Evolutionary conservation across 2,329 filamentous ascomycete species (phyloP).

Genomic region (Didymella exigua): DNA sequence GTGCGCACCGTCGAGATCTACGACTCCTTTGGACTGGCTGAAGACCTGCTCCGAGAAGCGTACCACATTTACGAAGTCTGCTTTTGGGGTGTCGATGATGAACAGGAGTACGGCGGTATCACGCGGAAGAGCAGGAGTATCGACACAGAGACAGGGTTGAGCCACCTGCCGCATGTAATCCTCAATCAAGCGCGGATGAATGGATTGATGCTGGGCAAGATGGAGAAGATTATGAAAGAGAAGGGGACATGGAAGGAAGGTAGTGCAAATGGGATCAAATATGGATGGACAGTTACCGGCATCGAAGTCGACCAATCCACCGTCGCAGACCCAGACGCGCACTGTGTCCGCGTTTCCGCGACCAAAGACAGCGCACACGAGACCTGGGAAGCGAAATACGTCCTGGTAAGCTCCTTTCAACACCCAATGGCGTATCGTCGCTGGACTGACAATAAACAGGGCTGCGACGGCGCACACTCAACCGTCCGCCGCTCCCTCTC

Average conservation of each 20-base stretch:
- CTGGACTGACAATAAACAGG: conserved; percentile 33
- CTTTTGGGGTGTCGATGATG: conserved; percentile 50
- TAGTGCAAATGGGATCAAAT: conserved; percentile 56
- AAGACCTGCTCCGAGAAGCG: conserved; percentile 66
- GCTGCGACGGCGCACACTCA: conserved; percentile 61
- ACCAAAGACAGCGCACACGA: conserved; percentile 39
- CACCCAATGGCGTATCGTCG: background rate
- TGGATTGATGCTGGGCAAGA: conserved; percentile 59
- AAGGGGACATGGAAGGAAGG: conserved; percentile 33
- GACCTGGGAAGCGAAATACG: conserved; percentile 47
- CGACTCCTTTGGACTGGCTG: conserved; percentile 70
- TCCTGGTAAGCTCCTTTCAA: conserved; percentile 35
- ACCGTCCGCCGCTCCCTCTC: conserved; percentile 58
- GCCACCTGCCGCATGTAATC: conserved; percentile 69
- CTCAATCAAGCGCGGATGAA: conserved; percentile 76
- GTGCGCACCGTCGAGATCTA: conserved; percentile 74
- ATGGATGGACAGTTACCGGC: conserved; percentile 58
- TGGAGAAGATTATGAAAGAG: conserved; percentile 48
- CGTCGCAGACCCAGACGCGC: conserved; percentile 37
- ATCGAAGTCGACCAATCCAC: conserved; percentile 57
- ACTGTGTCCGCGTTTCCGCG: conserved; percentile 42
- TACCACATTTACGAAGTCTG: conserved; percentile 70
- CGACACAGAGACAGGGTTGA: conserved; percentile 65
- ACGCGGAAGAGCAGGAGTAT: conserved; percentile 51
- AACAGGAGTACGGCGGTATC: conserved; percentile 48